Evolutionary conservation across 176 grass and related monocot species (phyloP).

Genomic region (Rhynchospora tenuis): DNA sequence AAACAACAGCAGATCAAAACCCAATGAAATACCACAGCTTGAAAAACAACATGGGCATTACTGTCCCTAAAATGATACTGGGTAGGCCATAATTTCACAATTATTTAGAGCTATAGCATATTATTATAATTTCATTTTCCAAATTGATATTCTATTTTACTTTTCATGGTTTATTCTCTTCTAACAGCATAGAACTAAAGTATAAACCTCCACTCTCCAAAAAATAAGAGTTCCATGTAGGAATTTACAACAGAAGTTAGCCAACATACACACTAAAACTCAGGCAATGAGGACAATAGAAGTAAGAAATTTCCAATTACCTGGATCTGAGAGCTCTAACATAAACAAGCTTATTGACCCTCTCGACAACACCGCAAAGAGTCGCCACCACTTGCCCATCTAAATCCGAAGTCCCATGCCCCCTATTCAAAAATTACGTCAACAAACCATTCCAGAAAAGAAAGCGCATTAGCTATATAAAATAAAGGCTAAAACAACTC

Average conservation of each 20-base stretch:
- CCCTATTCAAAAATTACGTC: slow-evolving; percentile 32
- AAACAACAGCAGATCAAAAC: neutral
- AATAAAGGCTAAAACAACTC: neutral
- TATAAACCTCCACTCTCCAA: no score
- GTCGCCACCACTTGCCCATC: slow-evolving; percentile 83
- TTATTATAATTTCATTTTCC: no score
- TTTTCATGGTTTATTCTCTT: no score
- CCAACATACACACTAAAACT: neutral
- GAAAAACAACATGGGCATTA: neutral
- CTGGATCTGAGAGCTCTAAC: slow-evolving; percentile 69
- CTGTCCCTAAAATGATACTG: no score
- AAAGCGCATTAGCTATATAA: neutral
- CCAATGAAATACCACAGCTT: neutral
- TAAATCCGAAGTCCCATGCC: slow-evolving; percentile 73
- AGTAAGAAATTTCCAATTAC: slow-evolving; percentile 24
- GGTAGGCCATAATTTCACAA: no score
- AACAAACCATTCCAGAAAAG: neutral
- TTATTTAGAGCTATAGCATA: no score
- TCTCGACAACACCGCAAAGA: slow-evolving; percentile 81
- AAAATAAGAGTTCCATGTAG: no score
- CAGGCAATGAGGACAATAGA: neutral
- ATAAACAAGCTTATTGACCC: slow-evolving; percentile 93
- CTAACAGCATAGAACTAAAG: no score
- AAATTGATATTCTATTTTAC: no score
- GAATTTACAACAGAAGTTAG: neutral